Base-by-base conservation (phyloP, 164 flowering plant species). In the Litsea cubeba region DNA sequence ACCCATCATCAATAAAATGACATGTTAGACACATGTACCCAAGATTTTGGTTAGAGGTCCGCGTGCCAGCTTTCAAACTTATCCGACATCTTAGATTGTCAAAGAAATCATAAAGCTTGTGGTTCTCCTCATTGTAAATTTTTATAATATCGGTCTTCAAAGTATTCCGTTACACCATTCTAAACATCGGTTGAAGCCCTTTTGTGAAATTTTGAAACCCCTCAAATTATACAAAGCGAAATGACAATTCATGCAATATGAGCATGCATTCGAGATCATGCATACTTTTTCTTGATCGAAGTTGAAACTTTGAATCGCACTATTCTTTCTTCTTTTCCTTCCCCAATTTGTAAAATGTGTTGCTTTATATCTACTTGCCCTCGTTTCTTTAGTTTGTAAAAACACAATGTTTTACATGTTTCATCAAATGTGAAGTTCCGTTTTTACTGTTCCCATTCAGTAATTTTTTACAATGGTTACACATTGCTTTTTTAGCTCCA, bases 341-440 rank as follows among this genome's bases (percentile, higher is more conserved):
- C 46, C 7, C 46, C 46, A 1, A 35, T 35, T 6, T 6, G 1
- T 6, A 35, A 35, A 35, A 35, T 35, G 10, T 83, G 88, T 76
- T 84, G 85, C 1, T 35, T 35, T 35, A 35, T 35, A 35, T 35
- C 46, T 35, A 5, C 46, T 35, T 35, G 7, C 84, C 76, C 90
- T 92, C 77, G 90, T 91, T 78, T 93, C 89, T 76, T 91, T 86
- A 95, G 94, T 91, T 1, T 46, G 90, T 93, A 81, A 91, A 75
- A 83, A 93, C 85, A 83, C 88, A 20, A 10, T 66, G 12, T 14
- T 30, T 66, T 26, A n/a, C 10, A 35, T 35, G 46, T 35, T 35
- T 35, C 10, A 5, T 35, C 46, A 35, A 35, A 35, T 35, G 46
- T 35, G 46, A 35, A 35, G 46, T 35, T 35, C 1, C 7, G 10